Base-by-base conservation (phyloP, 2,329 filamentous ascomycete species). In the Talaromyces rugulosus region DNA sequence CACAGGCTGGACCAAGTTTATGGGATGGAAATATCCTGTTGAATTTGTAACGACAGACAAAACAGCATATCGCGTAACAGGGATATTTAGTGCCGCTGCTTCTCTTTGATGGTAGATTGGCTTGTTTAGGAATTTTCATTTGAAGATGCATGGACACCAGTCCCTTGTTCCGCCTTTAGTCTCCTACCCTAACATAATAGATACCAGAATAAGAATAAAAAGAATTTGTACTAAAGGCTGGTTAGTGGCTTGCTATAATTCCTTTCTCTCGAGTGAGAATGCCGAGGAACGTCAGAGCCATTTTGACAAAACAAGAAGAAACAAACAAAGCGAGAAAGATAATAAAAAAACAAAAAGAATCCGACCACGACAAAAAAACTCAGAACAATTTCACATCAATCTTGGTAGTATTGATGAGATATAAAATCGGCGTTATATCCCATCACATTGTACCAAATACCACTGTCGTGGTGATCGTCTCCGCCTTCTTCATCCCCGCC, bases 21-120 rank as follows among this genome's bases (percentile, higher is more conserved):
- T 97, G 93, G 87, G 92, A 75, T 98, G 92, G 93, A 89, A 90
- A 75, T 95, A 96, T 73, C 87, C 87, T 0, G 89, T 96, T 61
- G 89, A 96, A 64, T 82, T 96, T 51, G 74, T 76, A n/a, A 67
- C 81, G 50, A 77, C 86, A 62, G 88, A 82, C 74, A 87, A 88
- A 71, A 82, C 79, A 65, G 74, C 80, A 0, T 90, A 89, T 76
- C 86, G 84, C 70, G 83, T 79, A n/a, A 79, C 82, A 1, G 89
- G 89, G 31, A 84, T 81, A 8, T 80, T 84, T n/a, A 85, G 85
- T 68, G 87, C 86, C 7, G 71, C 74, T 36, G 72, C 78, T 34
- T 52, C 55, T 30, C 59, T 59, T 42, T 58, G 28, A 52, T 16
- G n/a, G 51, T 50, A 58, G n/a, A 27, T n/a, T 47, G 18, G 18